Evolutionary conservation across 1,284 basidiomycete genomes (phyloP).

Genomic region (Rhodotorula sp.): DNA sequence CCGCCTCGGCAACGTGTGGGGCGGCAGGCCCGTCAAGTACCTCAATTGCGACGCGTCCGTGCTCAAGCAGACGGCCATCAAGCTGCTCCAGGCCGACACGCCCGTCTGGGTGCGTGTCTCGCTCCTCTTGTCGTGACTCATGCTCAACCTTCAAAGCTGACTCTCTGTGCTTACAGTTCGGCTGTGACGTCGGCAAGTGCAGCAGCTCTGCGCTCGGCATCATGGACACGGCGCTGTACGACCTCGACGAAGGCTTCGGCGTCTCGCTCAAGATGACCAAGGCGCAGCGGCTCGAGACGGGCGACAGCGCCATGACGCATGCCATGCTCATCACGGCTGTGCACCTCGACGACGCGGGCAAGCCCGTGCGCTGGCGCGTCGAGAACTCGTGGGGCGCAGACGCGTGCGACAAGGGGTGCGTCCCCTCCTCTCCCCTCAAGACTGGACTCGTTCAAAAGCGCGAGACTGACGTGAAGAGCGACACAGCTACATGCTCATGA

Average conservation of each 20-base stretch:
- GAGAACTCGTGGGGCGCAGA: slow-evolving; percentile 93
- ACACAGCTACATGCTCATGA: slow-evolving; percentile 74
- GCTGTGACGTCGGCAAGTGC: slow-evolving; percentile 65
- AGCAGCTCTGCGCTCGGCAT: slow-evolving; percentile 44
- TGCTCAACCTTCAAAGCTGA: background rate
- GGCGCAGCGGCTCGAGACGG: slow-evolving; percentile 76
- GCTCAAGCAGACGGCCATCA: slow-evolving; percentile 77
- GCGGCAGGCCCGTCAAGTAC: slow-evolving; percentile 70
- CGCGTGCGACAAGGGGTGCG: slow-evolving; percentile 68
- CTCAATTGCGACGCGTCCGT: slow-evolving; percentile 82
- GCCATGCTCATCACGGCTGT: slow-evolving; percentile 66
- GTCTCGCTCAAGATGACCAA: slow-evolving; percentile 67
- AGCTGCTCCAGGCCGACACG: slow-evolving; percentile 81
- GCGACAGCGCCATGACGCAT: slow-evolving; percentile 86
- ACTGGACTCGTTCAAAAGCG: background rate
- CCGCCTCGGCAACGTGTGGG: slow-evolving; percentile 88
- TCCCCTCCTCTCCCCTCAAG: slow-evolving; percentile 48
- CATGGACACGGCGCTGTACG: slow-evolving; percentile 71
- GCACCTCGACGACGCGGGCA: slow-evolving; percentile 68
- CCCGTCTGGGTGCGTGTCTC: slow-evolving; percentile 62
- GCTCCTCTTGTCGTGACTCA: too few species aligned
- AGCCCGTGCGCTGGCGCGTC: slow-evolving; percentile 83
- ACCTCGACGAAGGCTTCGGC: slow-evolving; percentile 64
- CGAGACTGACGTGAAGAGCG: background rate
- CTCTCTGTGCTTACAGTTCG: slow-evolving; percentile 48